Conservation (phyloP, 2,329 filamentous ascomycete species). For the Monascus ruber region DNA sequence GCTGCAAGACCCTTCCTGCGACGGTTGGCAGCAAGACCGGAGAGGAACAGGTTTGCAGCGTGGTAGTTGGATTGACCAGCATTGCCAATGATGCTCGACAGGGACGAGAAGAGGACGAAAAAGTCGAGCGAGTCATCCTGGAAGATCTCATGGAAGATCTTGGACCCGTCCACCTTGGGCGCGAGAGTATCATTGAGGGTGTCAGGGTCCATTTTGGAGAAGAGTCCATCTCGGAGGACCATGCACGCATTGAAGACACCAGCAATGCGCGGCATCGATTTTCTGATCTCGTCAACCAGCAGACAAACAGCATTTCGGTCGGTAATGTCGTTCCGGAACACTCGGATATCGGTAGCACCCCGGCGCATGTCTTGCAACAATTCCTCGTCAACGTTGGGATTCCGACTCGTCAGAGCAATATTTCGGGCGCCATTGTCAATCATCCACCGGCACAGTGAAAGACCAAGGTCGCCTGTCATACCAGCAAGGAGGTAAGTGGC, state of each 20-base stretch:
- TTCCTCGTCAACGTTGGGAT: constrained; percentile 9
- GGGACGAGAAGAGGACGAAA: constrained; percentile 10
- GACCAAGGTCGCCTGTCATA: constrained; percentile 13
- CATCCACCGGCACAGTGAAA: constrained; percentile 16
- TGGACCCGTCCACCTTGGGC: constrained; percentile 32
- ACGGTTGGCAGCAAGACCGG: constrained; percentile 5
- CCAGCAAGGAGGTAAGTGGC: constrained; percentile 15
- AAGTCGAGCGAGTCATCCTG: constrained; percentile 8
- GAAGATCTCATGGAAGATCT: constrained; percentile 10
- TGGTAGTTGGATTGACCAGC: constrained; percentile 8
- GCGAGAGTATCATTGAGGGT: constrained; percentile 17
- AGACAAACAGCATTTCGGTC: constrained; percentile 8
- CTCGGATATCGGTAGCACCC: constrained; percentile 3
- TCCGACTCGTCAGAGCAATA: constrained; percentile 15
- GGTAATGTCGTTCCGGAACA: constrained; percentile 9
- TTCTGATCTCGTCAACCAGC: constrained; percentile 10
- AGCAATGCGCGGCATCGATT: constrained; percentile 14
- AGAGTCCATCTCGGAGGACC: constrained; percentile 25
- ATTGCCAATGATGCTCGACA: constrained; percentile 4
- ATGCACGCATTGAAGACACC: constrained; percentile 18
- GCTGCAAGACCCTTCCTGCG: constrained; percentile 4
- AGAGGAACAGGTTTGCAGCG: constrained; percentile 7
- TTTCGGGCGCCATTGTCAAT: constrained; percentile 11
- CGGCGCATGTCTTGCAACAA: constrained; percentile 9
- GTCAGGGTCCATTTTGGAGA: constrained; percentile 21